Conservation (phyloP, 495 filamentous ascomycete species). For the Aspergillus ostianus region DNA sequence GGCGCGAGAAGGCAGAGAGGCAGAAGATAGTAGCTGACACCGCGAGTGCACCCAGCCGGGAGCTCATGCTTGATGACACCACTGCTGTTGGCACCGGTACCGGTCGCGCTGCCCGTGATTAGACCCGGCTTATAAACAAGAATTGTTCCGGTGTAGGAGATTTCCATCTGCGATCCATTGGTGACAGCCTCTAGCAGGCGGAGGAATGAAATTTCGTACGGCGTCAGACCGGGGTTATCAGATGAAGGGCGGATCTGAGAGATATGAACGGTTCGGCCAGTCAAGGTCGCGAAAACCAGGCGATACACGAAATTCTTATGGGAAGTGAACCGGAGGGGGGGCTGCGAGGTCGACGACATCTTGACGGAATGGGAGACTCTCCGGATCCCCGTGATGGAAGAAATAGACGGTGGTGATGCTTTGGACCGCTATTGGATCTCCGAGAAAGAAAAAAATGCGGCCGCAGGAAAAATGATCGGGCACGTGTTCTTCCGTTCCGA, state of each 20-base stretch:
- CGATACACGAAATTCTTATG: conserved; percentile 81
- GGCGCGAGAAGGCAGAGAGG: conserved; percentile 88
- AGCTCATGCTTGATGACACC: conserved; percentile 78
- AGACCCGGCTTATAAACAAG: conserved; percentile 88
- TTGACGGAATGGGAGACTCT: conserved; percentile 17
- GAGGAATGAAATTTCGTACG: conserved; percentile 92
- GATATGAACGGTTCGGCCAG: conserved; percentile 83
- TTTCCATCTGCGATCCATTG: conserved; percentile 91
- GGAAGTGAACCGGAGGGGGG: conserved; percentile 68
- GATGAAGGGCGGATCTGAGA: conserved; percentile 85
- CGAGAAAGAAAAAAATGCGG: conserved; percentile 36
- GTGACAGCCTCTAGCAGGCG: conserved; percentile 92
- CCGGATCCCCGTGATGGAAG: conserved; percentile 7
- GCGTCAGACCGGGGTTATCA: conserved; percentile 80
- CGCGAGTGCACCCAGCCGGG: conserved; percentile 68
- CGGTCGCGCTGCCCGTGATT: conserved; percentile 74
- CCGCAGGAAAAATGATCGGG: conserved; percentile 28
- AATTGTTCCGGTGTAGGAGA: conserved; percentile 91
- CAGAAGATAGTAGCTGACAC: conserved; percentile 89
- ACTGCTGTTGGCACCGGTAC: conserved; percentile 59
- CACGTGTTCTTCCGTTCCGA: neutral
- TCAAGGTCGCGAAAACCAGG: conserved; percentile 86
- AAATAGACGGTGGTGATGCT: conserved; percentile 3
- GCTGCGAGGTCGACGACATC: conserved; percentile 43
- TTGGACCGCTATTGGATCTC: neutral